Evolutionary conservation across 2,329 filamentous ascomycete genomes (phyloP).

Genomic region (Hypoxylon sp.): DNA sequence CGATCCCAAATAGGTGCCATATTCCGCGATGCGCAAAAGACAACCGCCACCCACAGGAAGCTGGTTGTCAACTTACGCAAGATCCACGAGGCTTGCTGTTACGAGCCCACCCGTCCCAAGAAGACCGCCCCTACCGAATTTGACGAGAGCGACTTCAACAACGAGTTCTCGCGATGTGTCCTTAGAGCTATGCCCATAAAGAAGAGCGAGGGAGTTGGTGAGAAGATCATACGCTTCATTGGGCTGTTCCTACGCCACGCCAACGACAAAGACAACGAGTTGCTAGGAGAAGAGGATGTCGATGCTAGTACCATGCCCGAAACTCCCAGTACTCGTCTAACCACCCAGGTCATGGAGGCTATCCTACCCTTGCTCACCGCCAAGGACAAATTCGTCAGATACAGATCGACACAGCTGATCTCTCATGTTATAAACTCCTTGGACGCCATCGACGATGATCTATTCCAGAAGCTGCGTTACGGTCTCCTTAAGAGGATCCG

Average conservation of each 20-base stretch:
- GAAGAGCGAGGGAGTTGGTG: conserved; percentile 89
- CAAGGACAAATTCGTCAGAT: conserved; percentile 94
- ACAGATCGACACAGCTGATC: conserved; percentile 87
- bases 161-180: conserved; percentile 84
- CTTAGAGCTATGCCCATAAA: conserved; percentile 85
- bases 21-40: conserved; percentile 85
- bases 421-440: conserved; percentile 92
- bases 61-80: conserved; percentile 87
- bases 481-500: conserved; percentile 84
- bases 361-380: conserved; percentile 79
- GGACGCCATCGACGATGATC: conserved; percentile 88
- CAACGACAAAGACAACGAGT: conserved; percentile 74
- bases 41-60: conserved; percentile 89
- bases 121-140: conserved; percentile 70
- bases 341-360: conserved; percentile 74
- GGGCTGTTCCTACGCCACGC: conserved; percentile 84
- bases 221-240: conserved; percentile 84
- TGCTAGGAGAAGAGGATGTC: conserved; percentile 70
- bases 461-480: conserved; percentile 83
- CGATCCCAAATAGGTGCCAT: conserved; percentile 77
- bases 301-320: conserved; percentile 78
- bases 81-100: conserved; percentile 85
- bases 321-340: conserved; percentile 84
- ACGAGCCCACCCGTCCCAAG: conserved; percentile 64
- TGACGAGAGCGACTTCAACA: conserved; percentile 86